Evolutionary conservation across 1,139 yeast genomes (phyloP).

Genomic region (Saccharomycopsis hybrid): DNA sequence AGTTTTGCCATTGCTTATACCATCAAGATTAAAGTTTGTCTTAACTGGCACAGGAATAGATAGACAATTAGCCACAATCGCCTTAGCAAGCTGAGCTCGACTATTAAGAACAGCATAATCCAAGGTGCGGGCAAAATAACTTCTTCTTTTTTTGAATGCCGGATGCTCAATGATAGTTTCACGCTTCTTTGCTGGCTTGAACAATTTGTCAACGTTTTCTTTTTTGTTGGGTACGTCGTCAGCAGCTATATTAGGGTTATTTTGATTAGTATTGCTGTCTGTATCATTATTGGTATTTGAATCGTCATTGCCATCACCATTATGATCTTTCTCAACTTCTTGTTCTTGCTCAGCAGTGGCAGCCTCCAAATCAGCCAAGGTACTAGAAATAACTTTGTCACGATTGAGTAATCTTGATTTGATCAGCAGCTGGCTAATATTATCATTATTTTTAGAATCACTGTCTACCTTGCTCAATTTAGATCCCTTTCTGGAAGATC

Average conservation of each 20-base stretch:
- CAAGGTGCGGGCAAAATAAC: background rate
- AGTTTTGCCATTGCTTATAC: background rate
- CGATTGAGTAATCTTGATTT: slow-evolving; percentile 18
- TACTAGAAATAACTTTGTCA: slow-evolving; percentile 8
- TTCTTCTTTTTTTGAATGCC: background rate
- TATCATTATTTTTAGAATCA: slow-evolving; percentile 26
- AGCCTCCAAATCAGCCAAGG: slow-evolving; percentile 19
- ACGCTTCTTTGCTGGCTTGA: slow-evolving; percentile 18
- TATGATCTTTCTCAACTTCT: background rate
- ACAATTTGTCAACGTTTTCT: slow-evolving; percentile 21
- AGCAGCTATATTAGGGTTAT: background rate
- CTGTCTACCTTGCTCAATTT: slow-evolving; percentile 28
- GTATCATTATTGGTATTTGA: background rate
- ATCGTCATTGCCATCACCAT: background rate
- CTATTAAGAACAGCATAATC: slow-evolving; percentile 13
- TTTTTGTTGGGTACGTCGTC: slow-evolving; percentile 8
- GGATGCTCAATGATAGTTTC: slow-evolving; percentile 2
- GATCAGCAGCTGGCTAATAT: slow-evolving; percentile 21
- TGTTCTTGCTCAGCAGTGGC: background rate
- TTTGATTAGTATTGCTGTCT: background rate
- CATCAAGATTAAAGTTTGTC: background rate
- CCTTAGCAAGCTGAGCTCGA: slow-evolving; percentile 20
- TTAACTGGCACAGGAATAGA: slow-evolving; percentile 14
- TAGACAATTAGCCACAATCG: slow-evolving; percentile 10
- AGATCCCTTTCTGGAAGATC: slow-evolving; percentile 50